phyloP scores from a whole-genome alignment of 2,329 filamentous ascomycete genomes.

The Epichloe scottii region DNA sequence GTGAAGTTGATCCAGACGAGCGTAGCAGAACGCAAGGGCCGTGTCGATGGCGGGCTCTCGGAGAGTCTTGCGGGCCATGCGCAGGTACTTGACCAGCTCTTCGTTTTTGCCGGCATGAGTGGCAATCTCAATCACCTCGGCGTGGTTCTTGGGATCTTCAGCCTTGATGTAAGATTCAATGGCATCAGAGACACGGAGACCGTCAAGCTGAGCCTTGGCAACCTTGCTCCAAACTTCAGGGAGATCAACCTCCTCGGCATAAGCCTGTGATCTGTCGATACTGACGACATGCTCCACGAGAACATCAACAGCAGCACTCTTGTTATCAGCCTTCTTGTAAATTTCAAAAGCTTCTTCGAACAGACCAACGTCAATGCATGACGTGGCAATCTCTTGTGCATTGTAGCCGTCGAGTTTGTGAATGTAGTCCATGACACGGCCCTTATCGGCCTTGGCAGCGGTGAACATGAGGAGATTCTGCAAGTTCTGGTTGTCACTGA shows the following conservation, averaged over 20 bases:
- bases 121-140: slow-evolving; percentile 90
- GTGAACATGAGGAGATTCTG: slow-evolving; percentile 96
- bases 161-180: slow-evolving; percentile 98
- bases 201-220: slow-evolving; percentile 93
- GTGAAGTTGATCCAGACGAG: slow-evolving; percentile 76
- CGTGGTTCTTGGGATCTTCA: slow-evolving; percentile 81
- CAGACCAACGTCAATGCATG: slow-evolving; percentile 89
- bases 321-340: slow-evolving; percentile 93
- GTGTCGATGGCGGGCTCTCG: slow-evolving; percentile 92
- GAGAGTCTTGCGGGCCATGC: slow-evolving; percentile 94
- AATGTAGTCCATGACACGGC: slow-evolving; percentile 91
- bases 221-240: slow-evolving; percentile 98
- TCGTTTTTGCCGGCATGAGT: slow-evolving; percentile 96
- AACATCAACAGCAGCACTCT: slow-evolving; percentile 75
- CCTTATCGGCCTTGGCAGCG: slow-evolving; percentile 91
- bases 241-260: slow-evolving; percentile 85
- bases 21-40: slow-evolving; percentile 83
- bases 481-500: slow-evolving; percentile 92
- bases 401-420: slow-evolving; percentile 82
- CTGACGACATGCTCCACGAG: slow-evolving; percentile 94
- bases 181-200: slow-evolving; percentile 79
- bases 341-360: slow-evolving; percentile 97
- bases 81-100: slow-evolving; percentile 89
- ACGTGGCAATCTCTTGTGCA: slow-evolving; percentile 80
- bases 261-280: slow-evolving; percentile 93